Evolutionary conservation across 352 stramenopile genomes (phyloP).

Genomic region (Blastocystis sp.): DNA sequence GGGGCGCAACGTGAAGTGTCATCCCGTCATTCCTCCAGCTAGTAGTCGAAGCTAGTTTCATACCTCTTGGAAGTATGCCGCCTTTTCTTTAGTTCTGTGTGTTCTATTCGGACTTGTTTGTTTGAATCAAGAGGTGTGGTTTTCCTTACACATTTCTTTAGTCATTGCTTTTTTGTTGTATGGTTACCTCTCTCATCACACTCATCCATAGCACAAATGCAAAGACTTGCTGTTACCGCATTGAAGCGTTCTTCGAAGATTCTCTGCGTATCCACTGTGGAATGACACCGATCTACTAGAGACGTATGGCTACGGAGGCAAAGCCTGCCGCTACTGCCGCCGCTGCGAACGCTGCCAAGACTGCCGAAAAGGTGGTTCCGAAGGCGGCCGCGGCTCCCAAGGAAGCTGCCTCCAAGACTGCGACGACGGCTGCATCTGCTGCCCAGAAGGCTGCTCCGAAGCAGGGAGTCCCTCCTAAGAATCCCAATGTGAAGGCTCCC

Average conservation of each 20-base stretch:
- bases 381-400: not conserved
- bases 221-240: not conserved
- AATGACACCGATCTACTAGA: not conserved
- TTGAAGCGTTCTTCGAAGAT: not conserved
- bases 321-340: not conserved
- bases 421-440: not conserved
- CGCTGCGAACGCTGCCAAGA: not conserved
- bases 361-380: not conserved
- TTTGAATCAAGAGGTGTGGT: not conserved
- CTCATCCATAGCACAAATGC: constrained; percentile 12
- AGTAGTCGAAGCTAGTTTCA: not conserved
- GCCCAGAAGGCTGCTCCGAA: not conserved
- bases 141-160: not conserved
- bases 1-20: not conserved
- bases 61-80: not conserved
- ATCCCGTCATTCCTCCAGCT: not conserved
- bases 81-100: constrained; percentile 1
- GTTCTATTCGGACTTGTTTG: not conserved
- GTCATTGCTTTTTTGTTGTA: not conserved
- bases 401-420: not conserved
- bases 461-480: not conserved
- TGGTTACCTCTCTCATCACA: not conserved
- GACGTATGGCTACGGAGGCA: not conserved
- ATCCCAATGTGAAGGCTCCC: not conserved
- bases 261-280: not conserved